Percentiles rank a stretch among this genome's conserved stretches.
Conservation (phyloP, 2,329 filamentous ascomycete species). For the Grosmannia huntii region DNA sequence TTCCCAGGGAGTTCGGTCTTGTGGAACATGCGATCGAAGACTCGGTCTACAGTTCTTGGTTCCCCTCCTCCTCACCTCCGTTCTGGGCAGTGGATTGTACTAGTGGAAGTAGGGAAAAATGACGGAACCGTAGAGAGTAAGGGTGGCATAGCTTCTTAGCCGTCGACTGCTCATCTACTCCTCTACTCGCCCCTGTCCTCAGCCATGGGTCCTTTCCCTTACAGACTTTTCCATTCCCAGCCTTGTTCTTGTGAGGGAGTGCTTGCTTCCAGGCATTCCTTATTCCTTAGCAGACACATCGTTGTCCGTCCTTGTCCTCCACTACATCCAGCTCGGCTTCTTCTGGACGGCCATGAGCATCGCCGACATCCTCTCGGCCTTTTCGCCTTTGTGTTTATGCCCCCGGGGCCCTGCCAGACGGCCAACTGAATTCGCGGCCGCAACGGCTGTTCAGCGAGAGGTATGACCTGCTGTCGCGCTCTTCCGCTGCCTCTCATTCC, state of each 20-base stretch:
- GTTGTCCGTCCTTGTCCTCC: not conserved
- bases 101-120: not conserved
- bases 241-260: not conserved
- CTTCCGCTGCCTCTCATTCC: too few species aligned
- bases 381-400: slow-evolving; percentile 41
- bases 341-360: slow-evolving; percentile 29
- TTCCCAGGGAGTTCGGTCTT: not conserved
- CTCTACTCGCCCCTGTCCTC: not conserved
- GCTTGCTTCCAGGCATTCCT: not conserved
- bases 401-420: slow-evolving; percentile 36
- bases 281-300: not conserved
- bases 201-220: not conserved
- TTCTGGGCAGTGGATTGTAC: not conserved
- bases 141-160: not conserved
- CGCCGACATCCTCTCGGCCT: slow-evolving; percentile 30
- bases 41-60: not conserved
- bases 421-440: slow-evolving; percentile 39
- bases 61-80: not conserved
- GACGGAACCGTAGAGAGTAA: not conserved
- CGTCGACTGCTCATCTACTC: not conserved
- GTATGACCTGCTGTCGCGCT: slow-evolving; percentile 7
- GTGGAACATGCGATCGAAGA: not conserved
- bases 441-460: slow-evolving; percentile 45
- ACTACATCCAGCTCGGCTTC: slow-evolving; percentile 23
- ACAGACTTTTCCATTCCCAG: not conserved